These are phyloP conservation scores for Cochlearia excelsa DNA, from an alignment of 345 rosid species.

Conservation along the genomic window DNA sequence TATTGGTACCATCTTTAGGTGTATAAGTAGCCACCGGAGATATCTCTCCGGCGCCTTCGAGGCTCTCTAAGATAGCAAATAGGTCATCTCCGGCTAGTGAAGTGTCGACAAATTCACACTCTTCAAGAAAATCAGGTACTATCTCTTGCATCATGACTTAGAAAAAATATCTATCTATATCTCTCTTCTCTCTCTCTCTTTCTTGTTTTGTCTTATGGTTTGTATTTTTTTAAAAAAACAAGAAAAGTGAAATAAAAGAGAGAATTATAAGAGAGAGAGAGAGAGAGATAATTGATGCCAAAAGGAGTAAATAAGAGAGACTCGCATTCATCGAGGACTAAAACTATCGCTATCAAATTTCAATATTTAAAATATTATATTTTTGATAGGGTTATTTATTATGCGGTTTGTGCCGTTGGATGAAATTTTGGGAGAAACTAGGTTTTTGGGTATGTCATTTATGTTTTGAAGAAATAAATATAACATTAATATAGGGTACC, in stretches of 20 bases:
- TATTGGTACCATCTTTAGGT: slow-evolving; percentile 36
- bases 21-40: slow-evolving; percentile 40
- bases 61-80: slow-evolving; percentile 69
- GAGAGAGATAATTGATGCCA: slow-evolving; percentile 19
- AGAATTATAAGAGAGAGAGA: slow-evolving; percentile 16
- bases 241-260: not conserved
- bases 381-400: slow-evolving; percentile 30
- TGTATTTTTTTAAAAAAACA: not conserved
- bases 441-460: slow-evolving; percentile 29
- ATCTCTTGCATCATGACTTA: slow-evolving; percentile 44
- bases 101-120: slow-evolving; percentile 48
- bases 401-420: slow-evolving; percentile 37
- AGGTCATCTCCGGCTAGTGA: slow-evolving; percentile 64
- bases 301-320: slow-evolving; percentile 44
- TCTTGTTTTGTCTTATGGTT: slow-evolving; percentile 17
- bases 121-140: slow-evolving; percentile 49
- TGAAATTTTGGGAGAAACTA: slow-evolving; percentile 34
- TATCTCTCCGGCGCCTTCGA: slow-evolving; percentile 57
- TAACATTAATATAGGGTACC: slow-evolving; percentile 7
- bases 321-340: slow-evolving; percentile 48
- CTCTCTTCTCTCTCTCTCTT: slow-evolving; percentile 18
- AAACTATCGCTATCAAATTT: slow-evolving; percentile 63
- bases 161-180: not conserved
- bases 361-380: slow-evolving; percentile 21
- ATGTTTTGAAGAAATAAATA: not conserved